A percentile compares a stretch with the other conserved stretches of the same genome.
Conservation (phyloP, 129 eudicot species). For the Chrysanthemum lavandulifolium region DNA sequence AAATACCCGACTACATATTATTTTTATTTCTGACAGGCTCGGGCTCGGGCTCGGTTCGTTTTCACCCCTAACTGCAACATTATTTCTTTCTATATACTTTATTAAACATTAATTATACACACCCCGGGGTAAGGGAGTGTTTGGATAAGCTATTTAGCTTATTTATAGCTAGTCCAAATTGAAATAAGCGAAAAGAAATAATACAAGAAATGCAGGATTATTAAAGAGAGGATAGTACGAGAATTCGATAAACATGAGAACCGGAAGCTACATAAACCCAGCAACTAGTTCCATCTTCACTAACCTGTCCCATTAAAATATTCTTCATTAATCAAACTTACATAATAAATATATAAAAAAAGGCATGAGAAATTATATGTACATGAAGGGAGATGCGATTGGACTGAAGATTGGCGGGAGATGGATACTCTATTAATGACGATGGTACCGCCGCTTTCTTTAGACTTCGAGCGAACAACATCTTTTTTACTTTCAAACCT, state of each 20-base stretch:
- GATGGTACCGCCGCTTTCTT: slow-evolving; percentile 57
- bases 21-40: no score
- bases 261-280: slow-evolving; percentile 48
- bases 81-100: no score
- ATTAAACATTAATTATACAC: no score
- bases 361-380: not conserved
- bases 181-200: not conserved
- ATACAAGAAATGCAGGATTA: not conserved
- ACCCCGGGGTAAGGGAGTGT: no score
- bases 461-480: slow-evolving; percentile 76
- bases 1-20: no score
- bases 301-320: not conserved
- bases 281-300: slow-evolving; percentile 9
- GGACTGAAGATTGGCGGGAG: slow-evolving; percentile 72
- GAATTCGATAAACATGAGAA: slow-evolving; percentile 47
- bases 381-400: slow-evolving; percentile 84
- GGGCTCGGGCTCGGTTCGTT: no score
- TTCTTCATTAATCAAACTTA: not conserved
- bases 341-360: not conserved
- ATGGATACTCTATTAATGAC: slow-evolving; percentile 47
- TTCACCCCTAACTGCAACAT: no score
- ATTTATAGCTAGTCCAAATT: not conserved
- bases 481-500: slow-evolving; percentile 7
- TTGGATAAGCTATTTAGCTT: no score
- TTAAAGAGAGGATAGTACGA: slow-evolving; percentile 25